Evolutionary conservation across 1,139 yeast species (phyloP).

Genomic region (Candida glucosophila): DNA sequence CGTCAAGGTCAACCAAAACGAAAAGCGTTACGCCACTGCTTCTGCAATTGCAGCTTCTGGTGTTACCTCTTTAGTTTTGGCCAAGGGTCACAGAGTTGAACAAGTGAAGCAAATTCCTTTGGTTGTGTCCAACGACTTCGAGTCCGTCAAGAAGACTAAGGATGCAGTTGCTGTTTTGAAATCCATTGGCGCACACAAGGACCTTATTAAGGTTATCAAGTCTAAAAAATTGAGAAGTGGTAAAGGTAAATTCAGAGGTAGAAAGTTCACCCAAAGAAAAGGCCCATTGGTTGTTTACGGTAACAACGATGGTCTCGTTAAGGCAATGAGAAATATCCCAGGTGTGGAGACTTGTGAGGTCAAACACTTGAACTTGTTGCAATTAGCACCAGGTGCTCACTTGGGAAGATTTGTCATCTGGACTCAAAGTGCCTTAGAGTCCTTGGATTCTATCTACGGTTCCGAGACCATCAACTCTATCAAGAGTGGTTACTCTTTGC

Average conservation of each 20-base stretch:
- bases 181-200: constrained; percentile 98
- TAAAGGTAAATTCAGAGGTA: constrained; percentile 99
- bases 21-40: constrained; percentile 99
- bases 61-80: constrained; percentile 95
- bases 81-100: constrained; percentile 99
- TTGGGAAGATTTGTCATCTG: constrained; percentile 99
- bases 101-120: constrained; percentile 97
- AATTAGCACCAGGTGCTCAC: constrained; percentile 99
- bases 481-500: constrained; percentile 88
- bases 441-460: constrained; percentile 97
- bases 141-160: constrained; percentile 93
- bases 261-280: constrained; percentile 99
- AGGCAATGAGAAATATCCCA: constrained; percentile 99
- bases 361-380: constrained; percentile 88
- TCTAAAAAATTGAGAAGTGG: constrained; percentile 99
- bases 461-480: constrained; percentile 78
- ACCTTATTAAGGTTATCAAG: constrained; percentile 94
- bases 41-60: constrained; percentile 99
- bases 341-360: constrained; percentile 98
- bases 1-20: constrained; percentile 99
- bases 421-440: constrained; percentile 98
- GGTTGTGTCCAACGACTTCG: constrained; percentile 90
- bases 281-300: constrained; percentile 99
- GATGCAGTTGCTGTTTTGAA: constrained; percentile 97
- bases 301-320: constrained; percentile 94